Conservation (phyloP, 169 alveolate genomes). For the Toxoplasma gondii region DNA sequence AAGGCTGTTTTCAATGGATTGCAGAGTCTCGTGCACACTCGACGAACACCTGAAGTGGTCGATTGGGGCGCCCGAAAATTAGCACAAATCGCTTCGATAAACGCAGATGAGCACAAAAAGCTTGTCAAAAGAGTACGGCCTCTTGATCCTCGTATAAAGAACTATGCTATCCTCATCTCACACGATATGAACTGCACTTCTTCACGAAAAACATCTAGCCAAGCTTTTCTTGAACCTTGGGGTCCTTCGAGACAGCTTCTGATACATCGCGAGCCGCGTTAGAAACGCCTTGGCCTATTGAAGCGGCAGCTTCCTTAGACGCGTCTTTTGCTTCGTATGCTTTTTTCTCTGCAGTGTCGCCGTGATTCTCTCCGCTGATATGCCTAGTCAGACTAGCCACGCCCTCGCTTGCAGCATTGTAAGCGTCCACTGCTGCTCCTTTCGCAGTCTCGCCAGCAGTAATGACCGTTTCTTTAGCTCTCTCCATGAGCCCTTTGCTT, state of each 20-base stretch:
- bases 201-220: background rate
- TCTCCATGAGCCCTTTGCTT: constrained; percentile 32
- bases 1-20: no score
- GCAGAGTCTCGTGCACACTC: no score
- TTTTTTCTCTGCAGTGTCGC: constrained; percentile 9
- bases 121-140: no score
- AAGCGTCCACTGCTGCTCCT: constrained; percentile 34
- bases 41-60: no score
- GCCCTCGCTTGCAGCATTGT: constrained; percentile 38
- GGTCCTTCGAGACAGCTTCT: background rate
- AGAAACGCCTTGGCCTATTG: background rate
- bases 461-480: constrained; percentile 1
- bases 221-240: constrained; percentile 13
- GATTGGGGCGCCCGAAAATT: no score
- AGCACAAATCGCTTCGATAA: no score
- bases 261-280: background rate
- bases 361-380: constrained; percentile 31
- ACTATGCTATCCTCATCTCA: no score
- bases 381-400: constrained; percentile 7
- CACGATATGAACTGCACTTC: no score
- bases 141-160: no score
- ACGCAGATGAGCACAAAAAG: no score
- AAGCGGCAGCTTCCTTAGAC: background rate
- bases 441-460: constrained; percentile 28
- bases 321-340: constrained; percentile 5